Conservation (phyloP, 192 early-diverging fungal genomes). For the Linderina pennispora region DNA sequence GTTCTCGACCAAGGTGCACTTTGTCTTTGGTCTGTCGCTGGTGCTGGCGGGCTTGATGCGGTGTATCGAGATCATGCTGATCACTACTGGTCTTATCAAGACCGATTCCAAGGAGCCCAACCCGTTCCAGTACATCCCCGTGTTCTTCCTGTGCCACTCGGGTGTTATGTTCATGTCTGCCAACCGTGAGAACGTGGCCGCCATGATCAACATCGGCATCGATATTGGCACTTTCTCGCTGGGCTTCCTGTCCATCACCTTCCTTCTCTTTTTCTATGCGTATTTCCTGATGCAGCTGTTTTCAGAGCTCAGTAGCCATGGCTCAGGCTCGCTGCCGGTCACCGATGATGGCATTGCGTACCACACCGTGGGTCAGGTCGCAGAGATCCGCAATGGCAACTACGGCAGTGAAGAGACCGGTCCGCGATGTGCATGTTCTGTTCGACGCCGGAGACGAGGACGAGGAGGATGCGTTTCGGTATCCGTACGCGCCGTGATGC, state of each 20-base stretch:
- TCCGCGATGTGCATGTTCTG: constrained; percentile 21
- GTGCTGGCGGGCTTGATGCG: constrained; percentile 51
- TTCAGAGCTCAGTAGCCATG: constrained; percentile 16
- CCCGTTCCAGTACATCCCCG: constrained; percentile 45
- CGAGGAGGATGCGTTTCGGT: constrained; percentile 4
- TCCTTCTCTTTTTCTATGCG: constrained; percentile 53
- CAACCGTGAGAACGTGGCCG: constrained; percentile 50
- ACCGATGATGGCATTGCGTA: constrained; percentile 24
- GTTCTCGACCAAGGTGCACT: constrained; percentile 57
- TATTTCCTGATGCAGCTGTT: constrained; percentile 50
- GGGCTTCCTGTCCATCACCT: constrained; percentile 51
- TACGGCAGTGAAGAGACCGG: constrained; percentile 1
- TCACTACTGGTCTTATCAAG: constrained; percentile 26
- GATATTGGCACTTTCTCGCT: constrained; percentile 56
- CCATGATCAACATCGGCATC: constrained; percentile 39
- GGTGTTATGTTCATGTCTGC: constrained; percentile 62
- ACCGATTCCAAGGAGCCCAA: constrained; percentile 20
- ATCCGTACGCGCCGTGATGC: too few relatives aligned
- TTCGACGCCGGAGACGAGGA: constrained; percentile 26
- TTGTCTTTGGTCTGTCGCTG: constrained; percentile 58
- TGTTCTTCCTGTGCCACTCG: constrained; percentile 51
- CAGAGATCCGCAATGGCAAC: neutral
- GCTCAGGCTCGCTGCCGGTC: constrained; percentile 15
- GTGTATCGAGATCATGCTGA: constrained; percentile 52
- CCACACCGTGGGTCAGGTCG: constrained; percentile 16